Conservation (phyloP, 371 early-diverging fungal species). For the Rhizopus stolonifer region DNA sequence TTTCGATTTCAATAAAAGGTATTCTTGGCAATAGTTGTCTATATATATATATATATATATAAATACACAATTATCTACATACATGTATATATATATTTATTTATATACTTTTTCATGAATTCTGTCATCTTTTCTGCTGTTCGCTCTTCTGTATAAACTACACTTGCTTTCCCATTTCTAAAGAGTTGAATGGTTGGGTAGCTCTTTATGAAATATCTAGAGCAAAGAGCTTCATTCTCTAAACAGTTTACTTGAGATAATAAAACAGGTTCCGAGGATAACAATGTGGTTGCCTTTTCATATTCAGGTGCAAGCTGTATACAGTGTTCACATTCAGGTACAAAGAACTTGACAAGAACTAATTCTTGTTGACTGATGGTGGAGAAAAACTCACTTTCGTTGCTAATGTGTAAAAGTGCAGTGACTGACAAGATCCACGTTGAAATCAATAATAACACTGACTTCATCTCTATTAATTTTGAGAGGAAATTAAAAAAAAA, state of each 20-base stretch:
- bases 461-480: too few relatives aligned
- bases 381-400: slow-evolving; percentile 54
- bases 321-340: slow-evolving; percentile 93
- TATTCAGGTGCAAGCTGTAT: slow-evolving; percentile 79
- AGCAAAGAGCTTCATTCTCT: slow-evolving; percentile 73
- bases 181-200: slow-evolving; percentile 53
- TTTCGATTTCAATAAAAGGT: slow-evolving; percentile 19
- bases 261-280: slow-evolving; percentile 55
- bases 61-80: not conserved
- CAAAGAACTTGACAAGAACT: slow-evolving; percentile 89
- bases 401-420: not conserved
- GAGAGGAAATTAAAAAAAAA: too few relatives aligned
- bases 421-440: not conserved
- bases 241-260: slow-evolving; percentile 96
- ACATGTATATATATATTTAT: too few relatives aligned
- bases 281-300: slow-evolving; percentile 74
- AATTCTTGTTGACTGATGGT: slow-evolving; percentile 63
- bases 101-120: slow-evolving; percentile 77
- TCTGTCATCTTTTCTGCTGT: slow-evolving; percentile 70
- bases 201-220: slow-evolving; percentile 72
- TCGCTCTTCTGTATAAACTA: slow-evolving; percentile 69
- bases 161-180: slow-evolving; percentile 16
- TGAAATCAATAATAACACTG: too few relatives aligned
- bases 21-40: slow-evolving; percentile 69
- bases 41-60: not conserved